phyloP scores from a whole-genome alignment of 805 yeast genomes.

The Ogataea paradorogensis region DNA sequence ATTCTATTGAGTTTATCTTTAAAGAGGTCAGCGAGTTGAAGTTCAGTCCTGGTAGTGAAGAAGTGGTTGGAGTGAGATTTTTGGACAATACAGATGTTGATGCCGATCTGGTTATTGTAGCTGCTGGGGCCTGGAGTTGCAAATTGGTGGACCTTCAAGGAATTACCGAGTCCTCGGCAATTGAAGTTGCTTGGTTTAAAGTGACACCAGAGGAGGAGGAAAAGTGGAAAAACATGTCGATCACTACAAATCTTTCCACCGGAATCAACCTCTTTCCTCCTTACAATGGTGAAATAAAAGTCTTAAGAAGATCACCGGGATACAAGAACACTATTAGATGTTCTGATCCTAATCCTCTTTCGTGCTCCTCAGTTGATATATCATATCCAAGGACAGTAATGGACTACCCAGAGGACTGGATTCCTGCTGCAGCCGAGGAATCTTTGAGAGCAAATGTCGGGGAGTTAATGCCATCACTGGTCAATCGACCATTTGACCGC shows the following conservation, averaged over 20 bases:
- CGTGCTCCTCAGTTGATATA: slow-evolving; percentile 3
- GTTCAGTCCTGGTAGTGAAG: slow-evolving; percentile 12
- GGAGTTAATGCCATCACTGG: slow-evolving; percentile 25
- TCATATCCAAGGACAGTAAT: slow-evolving; percentile 26
- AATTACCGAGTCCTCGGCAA: slow-evolving; percentile 18
- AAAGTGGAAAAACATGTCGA: slow-evolving; percentile 26
- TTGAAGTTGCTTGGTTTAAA: slow-evolving; percentile 29
- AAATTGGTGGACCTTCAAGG: slow-evolving; percentile 23
- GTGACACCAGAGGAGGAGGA: slow-evolving; percentile 23
- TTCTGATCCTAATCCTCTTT: slow-evolving; percentile 20
- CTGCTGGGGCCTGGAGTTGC: slow-evolving; percentile 31
- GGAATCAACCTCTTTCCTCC: slow-evolving; percentile 30
- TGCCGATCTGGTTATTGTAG: slow-evolving; percentile 23
- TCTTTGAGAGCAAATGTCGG: slow-evolving; percentile 20
- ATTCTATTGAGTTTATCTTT: slow-evolving; percentile 19
- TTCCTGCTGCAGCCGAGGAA: slow-evolving; percentile 26
- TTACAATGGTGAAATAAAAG: slow-evolving; percentile 26
- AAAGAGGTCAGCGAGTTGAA: slow-evolving; percentile 18
- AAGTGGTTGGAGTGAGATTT: slow-evolving; percentile 19
- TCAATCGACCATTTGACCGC: slow-evolving; percentile 25
- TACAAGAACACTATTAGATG: slow-evolving; percentile 22
- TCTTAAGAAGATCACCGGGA: slow-evolving; percentile 28
- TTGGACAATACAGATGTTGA: slow-evolving; percentile 9
- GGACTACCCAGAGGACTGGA: slow-evolving; percentile 25
- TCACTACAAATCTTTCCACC: slow-evolving; percentile 28